Percentiles rank a stretch among this genome's conserved stretches.
Evolutionary conservation across 768 basidiomycete species (phyloP).

Genomic region (Boletellus ananiceps): DNA sequence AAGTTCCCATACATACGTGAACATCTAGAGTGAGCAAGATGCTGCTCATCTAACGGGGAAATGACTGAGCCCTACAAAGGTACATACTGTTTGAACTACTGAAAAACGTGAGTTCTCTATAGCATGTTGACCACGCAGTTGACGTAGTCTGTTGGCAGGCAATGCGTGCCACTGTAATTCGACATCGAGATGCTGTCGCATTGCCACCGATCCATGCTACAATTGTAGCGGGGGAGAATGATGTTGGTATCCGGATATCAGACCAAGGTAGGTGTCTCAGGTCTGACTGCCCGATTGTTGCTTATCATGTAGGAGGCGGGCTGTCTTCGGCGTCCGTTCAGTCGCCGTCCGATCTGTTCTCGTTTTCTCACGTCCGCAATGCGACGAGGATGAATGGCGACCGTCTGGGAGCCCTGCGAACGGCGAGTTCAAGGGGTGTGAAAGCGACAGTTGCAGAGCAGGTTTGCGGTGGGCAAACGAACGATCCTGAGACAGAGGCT

Average conservation of each 20-base stretch:
- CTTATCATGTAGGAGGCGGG: slow-evolving; percentile 57
- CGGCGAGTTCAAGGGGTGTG: slow-evolving; percentile 58
- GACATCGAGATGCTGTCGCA: slow-evolving; percentile 39
- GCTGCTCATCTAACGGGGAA: neutral
- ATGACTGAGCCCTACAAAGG: slow-evolving; percentile 33
- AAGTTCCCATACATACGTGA: slow-evolving; percentile 82
- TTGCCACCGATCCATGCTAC: slow-evolving; percentile 71
- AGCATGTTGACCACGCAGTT: neutral
- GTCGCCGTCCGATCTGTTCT: slow-evolving; percentile 75
- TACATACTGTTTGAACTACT: slow-evolving; percentile 88
- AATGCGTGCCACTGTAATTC: slow-evolving; percentile 60
- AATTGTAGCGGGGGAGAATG: slow-evolving; percentile 66
- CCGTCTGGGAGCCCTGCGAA: slow-evolving; percentile 63
- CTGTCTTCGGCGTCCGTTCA: slow-evolving; percentile 50
- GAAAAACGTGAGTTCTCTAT: slow-evolving; percentile 64
- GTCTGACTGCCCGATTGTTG: slow-evolving; percentile 1
- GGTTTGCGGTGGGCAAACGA: slow-evolving; percentile 43
- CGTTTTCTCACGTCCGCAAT: slow-evolving; percentile 84
- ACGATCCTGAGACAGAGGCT: slow-evolving; percentile 40
- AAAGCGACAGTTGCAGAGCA: slow-evolving; percentile 81
- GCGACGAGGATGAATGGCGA: slow-evolving; percentile 62
- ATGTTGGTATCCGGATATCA: slow-evolving; percentile 81
- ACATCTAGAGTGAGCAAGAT: slow-evolving; percentile 65
- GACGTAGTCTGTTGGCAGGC: slow-evolving; percentile 40
- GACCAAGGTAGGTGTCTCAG: slow-evolving; percentile 62